Percentiles rank a stretch among this genome's conserved stretches.
These are phyloP conservation scores for Aspergillus ellipticus DNA, from an alignment of 495 filamentous ascomycete species.

Conservation along the genomic window DNA sequence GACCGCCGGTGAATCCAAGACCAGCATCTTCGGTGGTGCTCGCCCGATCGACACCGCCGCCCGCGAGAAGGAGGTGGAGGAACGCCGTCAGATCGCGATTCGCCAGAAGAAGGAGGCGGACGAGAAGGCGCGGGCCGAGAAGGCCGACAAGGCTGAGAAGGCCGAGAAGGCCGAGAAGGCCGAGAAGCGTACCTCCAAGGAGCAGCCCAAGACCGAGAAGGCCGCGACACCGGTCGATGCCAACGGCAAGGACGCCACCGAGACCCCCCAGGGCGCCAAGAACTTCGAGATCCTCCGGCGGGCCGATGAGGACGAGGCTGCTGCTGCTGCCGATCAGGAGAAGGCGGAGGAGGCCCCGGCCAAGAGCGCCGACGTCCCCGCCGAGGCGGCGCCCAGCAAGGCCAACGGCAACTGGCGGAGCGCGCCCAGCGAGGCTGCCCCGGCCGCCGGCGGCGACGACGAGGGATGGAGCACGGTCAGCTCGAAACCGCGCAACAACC, in stretches of 20 bases:
- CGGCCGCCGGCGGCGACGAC: slow-evolving; percentile 48
- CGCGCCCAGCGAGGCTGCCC: slow-evolving; percentile 26
- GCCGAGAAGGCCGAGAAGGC: slow-evolving; percentile 38
- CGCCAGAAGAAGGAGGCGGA: slow-evolving; percentile 85
- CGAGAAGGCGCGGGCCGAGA: slow-evolving; percentile 78
- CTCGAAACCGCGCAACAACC: slow-evolving; percentile 50
- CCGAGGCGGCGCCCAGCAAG: slow-evolving; percentile 36
- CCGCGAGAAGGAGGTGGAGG: slow-evolving; percentile 82
- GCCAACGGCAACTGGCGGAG: slow-evolving; percentile 41
- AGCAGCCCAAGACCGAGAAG: slow-evolving; percentile 51
- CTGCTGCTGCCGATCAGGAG: slow-evolving; percentile 35
- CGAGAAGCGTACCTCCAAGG: slow-evolving; percentile 47
- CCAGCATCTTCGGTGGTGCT: slow-evolving; percentile 89
- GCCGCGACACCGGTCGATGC: slow-evolving; percentile 43
- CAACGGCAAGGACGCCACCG: slow-evolving; percentile 43
- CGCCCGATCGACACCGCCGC: slow-evolving; percentile 85
- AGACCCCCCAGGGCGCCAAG: slow-evolving; percentile 40
- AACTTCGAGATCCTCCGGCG: slow-evolving; percentile 55
- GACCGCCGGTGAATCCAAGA: slow-evolving; percentile 62
- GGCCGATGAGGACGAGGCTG: slow-evolving; percentile 44
- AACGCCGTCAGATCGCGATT: slow-evolving; percentile 68
- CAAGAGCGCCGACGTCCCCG: slow-evolving; percentile 33
- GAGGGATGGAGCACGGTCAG: slow-evolving; percentile 78
- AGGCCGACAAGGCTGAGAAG: slow-evolving; percentile 50
- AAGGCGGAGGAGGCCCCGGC: slow-evolving; percentile 25